Percentiles rank a stretch among this genome's conserved stretches.
phyloP scores from a whole-genome alignment of 2,329 filamentous ascomycete species.

The Pseudogymnoascus sp. region DNA sequence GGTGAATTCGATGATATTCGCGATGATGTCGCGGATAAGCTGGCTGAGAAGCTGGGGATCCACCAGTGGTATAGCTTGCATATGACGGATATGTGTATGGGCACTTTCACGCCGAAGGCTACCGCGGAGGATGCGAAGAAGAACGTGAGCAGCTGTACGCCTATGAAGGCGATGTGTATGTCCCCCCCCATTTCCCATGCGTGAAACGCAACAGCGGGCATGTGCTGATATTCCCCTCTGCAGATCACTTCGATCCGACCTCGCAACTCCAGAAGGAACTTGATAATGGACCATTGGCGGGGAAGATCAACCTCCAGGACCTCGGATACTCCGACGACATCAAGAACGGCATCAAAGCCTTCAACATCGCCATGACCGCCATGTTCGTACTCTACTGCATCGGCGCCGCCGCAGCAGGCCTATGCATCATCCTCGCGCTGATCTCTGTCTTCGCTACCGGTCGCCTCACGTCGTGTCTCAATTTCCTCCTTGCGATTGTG shows the following conservation, averaged over 20 bases:
- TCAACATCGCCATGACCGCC: slow-evolving; percentile 42
- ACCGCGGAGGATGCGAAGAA: slow-evolving; percentile 35
- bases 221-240: background rate
- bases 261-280: slow-evolving; percentile 43
- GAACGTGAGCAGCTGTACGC: slow-evolving; percentile 49
- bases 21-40: slow-evolving; percentile 30
- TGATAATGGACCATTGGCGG: slow-evolving; percentile 28
- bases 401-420: slow-evolving; percentile 44
- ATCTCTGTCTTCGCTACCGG: slow-evolving; percentile 36
- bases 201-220: background rate
- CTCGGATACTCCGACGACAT: slow-evolving; percentile 52
- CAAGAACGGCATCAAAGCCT: slow-evolving; percentile 42
- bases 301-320: slow-evolving; percentile 40
- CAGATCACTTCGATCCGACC: slow-evolving; percentile 46
- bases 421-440: slow-evolving; percentile 41
- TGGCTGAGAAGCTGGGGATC: slow-evolving; percentile 44
- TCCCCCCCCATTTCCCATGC: background rate
- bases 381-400: slow-evolving; percentile 55
- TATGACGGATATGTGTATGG: slow-evolving; percentile 53
- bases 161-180: slow-evolving; percentile 43
- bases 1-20: slow-evolving; percentile 30
- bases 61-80: slow-evolving; percentile 56
- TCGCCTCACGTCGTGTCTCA: slow-evolving; percentile 24
- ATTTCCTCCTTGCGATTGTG: background rate
- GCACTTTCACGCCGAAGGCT: slow-evolving; percentile 31